Evolutionary conservation across 2,329 filamentous ascomycete genomes (phyloP).

Genomic region (Colletotrichum caudatum): DNA sequence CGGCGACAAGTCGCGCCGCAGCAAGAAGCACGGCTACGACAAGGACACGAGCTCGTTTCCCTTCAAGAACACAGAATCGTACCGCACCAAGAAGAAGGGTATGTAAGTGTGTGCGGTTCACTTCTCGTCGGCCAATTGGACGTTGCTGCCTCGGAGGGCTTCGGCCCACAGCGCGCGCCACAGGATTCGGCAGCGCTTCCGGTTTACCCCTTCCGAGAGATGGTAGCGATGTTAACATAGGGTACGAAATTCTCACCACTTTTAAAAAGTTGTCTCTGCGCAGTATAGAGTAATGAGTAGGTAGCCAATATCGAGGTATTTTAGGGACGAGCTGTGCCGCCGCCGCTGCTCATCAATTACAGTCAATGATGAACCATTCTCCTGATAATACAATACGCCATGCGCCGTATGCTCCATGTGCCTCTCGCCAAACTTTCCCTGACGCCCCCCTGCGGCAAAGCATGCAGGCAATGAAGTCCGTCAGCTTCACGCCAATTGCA

Average conservation of each 20-base stretch:
- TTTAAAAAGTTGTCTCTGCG: not conserved
- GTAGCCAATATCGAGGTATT: not conserved
- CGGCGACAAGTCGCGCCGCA: constrained; percentile 53
- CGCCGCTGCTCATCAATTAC: constrained; percentile 8
- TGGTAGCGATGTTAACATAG: not conserved
- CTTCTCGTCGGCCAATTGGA: not conserved
- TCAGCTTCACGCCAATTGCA: not conserved
- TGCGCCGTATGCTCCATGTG: constrained; percentile 14
- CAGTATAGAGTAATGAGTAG: not conserved
- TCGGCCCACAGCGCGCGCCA: not conserved
- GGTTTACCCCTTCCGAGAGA: not conserved
- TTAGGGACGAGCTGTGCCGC: not conserved
- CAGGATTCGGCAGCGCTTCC: not conserved
- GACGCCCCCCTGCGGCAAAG: not conserved
- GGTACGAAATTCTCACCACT: not conserved
- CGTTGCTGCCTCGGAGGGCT: not conserved
- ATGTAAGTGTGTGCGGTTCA: constrained; percentile 41
- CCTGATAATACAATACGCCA: constrained; percentile 24
- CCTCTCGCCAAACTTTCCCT: constrained; percentile 1
- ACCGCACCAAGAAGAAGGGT: constrained; percentile 54
- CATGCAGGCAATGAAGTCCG: not conserved
- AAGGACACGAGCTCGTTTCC: constrained; percentile 56
- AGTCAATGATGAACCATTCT: not conserved
- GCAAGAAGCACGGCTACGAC: constrained; percentile 53
- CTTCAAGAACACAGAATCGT: constrained; percentile 54